Evolutionary conservation across 225 moss, liverwort and hornwort species (phyloP), one percentile per base, ranked within the genome.

Genomic region (Physcomitrium patens): DNA sequence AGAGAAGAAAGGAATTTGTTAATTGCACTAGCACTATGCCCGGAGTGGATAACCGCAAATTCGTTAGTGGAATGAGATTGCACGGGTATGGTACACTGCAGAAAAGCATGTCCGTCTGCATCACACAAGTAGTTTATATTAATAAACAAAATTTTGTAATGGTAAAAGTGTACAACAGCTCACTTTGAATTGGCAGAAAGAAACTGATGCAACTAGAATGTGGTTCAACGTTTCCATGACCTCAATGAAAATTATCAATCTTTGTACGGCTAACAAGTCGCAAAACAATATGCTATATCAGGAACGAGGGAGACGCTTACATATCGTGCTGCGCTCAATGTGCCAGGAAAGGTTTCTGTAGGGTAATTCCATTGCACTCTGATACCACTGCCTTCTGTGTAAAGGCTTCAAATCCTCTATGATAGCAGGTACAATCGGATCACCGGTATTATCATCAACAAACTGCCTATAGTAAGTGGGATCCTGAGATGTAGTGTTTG

Each of bases 71-170:
- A 2, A 16, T 80, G 68, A 58, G 76, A 78, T 47, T 74, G 69
- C 43, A 91, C 85, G 31, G 84, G 89, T 76, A 91, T 84, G 31
- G 78, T 72, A 63, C 88, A 91, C 59, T 86, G 93, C 71, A 94
- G 71, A 67, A 90, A 93, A 26, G 93, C 86, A 76, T 78, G 76
- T 77, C 89, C 86, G 81, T 55, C 93, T 94, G 85, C 67, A 71
- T 47, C 64, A 19, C 43, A 66, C 72, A 69, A 48, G 0, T 7
- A 24, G 12, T 28, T 68, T 48, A 10, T 58, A 42, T 72, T 49
- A 64, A 58, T 46, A 8, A 3, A n/a, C 3, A 63, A 14, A 22
- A 72, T 27, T 59, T n/a, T 10, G 31, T 37, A 37, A 37, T 37
- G 31, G 31, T 37, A 37, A 37, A 37, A 4, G 4, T 37, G 31